Base-by-base conservation (phyloP, 2,329 filamentous ascomycete species). In the Verticillium zaregamsianum region DNA sequence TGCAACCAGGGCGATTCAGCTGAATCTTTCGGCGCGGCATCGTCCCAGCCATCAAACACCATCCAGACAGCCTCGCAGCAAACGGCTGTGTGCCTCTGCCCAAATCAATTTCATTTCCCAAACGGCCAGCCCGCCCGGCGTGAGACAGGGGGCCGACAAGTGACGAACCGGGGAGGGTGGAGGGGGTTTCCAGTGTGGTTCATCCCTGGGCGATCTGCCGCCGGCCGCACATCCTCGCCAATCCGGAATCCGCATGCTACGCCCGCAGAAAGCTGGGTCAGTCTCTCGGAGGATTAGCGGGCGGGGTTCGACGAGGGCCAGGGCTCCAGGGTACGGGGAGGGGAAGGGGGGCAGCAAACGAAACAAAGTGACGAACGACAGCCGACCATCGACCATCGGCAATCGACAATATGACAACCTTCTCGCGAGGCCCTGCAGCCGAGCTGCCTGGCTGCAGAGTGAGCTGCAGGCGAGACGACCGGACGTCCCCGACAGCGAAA, bases 171-270 rank as follows among this genome's bases (percentile, higher is more conserved):
- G 45, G 45, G 45, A n/a, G 45, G 45, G 20, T n/a, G n/a, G 45
- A n/a, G 11, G 45, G 45, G 11, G 20, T 25, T 25, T 23, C 11
- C 45, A 23, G 45, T 23, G 45, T 23, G 61, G 61, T 45, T 17
- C 56, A 57, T 57, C 63, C 62, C 49, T 65, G 62, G 40, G 49
- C 7, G 62, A 65, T 65, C 62, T 62, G 55, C 62, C 45, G 45
- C 45, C 45, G 5, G 23, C 45, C 11, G 20, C 45, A 11, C 8
- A 52, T 52, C 45, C 9, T 52, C 45, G 45, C 45, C 45, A 52
- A 52, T 52, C 45, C 45, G 45, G 45, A 23, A 52, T 20, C 11
- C 28, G 28, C 28, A 28, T 28, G 28, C 45, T 20, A 52, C 45
- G 45, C n/a, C n/a, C 45, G 20, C 9, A 15, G n/a, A 23, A 45